phyloP scores from a whole-genome alignment of 2,329 filamentous ascomycete genomes.

The Chaetomiaceae sp. region DNA sequence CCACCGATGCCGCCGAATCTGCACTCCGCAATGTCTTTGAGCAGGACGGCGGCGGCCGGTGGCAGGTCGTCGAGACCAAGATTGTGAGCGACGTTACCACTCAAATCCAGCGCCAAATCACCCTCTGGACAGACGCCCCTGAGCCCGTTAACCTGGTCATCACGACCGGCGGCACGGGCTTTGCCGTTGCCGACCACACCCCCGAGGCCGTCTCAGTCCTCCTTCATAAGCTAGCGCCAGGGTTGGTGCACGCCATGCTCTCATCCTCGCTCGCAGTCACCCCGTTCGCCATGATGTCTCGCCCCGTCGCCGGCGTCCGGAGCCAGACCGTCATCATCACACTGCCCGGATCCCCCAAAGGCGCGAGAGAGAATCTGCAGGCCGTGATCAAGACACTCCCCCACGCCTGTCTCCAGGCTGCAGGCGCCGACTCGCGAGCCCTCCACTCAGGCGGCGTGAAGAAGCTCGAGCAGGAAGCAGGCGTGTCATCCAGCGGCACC shows the following conservation, averaged over 20 bases:
- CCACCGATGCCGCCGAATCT: slow-evolving; percentile 68
- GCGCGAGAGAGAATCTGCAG: slow-evolving; percentile 87
- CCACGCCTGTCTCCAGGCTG: slow-evolving; percentile 88
- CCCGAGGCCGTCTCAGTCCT: slow-evolving; percentile 83
- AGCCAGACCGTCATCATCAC: slow-evolving; percentile 80
- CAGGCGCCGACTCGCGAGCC: slow-evolving; percentile 72
- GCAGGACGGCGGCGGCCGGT: slow-evolving; percentile 61
- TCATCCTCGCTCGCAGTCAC: slow-evolving; percentile 78
- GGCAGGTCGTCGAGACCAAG: slow-evolving; percentile 62
- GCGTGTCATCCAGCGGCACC: slow-evolving; percentile 39
- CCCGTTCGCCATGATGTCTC: slow-evolving; percentile 95
- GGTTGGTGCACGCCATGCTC: slow-evolving; percentile 93
- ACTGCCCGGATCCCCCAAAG: slow-evolving; percentile 90
- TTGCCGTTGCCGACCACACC: slow-evolving; percentile 77
- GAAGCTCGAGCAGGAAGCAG: slow-evolving; percentile 80
- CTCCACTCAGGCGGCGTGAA: slow-evolving; percentile 77
- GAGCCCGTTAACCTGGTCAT: slow-evolving; percentile 69
- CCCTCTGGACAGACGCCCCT: slow-evolving; percentile 63
- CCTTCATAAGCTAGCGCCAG: slow-evolving; percentile 79
- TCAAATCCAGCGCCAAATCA: slow-evolving; percentile 70
- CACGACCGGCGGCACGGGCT: slow-evolving; percentile 90
- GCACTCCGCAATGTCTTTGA: slow-evolving; percentile 65
- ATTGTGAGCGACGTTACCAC: slow-evolving; percentile 76
- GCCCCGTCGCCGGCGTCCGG: slow-evolving; percentile 83
- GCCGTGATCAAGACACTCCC: slow-evolving; percentile 85